A percentile compares a stretch with the other conserved stretches of the same genome.
phyloP scores from a whole-genome alignment of 257 asterid species.

The Anisodus acutangulus region DNA sequence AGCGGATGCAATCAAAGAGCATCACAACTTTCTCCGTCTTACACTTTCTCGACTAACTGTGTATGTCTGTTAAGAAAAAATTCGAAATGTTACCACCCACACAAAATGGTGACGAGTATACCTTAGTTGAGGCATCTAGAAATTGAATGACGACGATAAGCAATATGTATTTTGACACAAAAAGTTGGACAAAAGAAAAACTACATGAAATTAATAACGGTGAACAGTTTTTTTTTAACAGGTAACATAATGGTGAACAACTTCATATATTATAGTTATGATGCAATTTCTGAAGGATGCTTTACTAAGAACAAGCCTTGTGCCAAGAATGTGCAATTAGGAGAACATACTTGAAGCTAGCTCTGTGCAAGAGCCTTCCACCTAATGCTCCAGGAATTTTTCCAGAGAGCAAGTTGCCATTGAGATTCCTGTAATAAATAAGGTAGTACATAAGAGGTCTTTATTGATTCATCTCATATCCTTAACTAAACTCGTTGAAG shows the following conservation, averaged over 20 bases:
- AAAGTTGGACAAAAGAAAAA: not conserved
- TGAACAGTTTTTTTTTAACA: too few species aligned
- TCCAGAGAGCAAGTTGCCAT: constrained; percentile 84
- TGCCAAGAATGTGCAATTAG: not conserved
- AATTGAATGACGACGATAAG: not conserved
- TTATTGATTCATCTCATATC: constrained; percentile 8
- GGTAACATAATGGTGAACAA: too few species aligned
- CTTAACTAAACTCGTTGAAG: constrained; percentile 29
- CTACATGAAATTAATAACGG: not conserved
- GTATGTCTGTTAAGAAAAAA: too few species aligned
- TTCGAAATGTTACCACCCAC: not conserved
- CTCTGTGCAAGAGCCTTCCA: constrained; percentile 90
- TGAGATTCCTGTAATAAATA: constrained; percentile 67
- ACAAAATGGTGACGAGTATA: not conserved
- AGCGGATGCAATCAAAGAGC: not conserved
- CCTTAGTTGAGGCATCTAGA: not conserved
- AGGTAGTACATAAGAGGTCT: constrained; percentile 17
- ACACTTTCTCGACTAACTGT: too few species aligned
- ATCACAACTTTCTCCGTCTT: too few species aligned
- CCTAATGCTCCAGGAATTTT: constrained; percentile 88
- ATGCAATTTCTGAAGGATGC: not conserved
- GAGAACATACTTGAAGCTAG: constrained; percentile 64
- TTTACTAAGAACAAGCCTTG: not conserved
- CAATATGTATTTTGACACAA: not conserved
- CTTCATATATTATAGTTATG: not conserved